A percentile compares a stretch with the other conserved stretches of the same genome.
phyloP scores from a whole-genome alignment of 1,284 basidiomycete species.

The Ganoderma boninense region DNA sequence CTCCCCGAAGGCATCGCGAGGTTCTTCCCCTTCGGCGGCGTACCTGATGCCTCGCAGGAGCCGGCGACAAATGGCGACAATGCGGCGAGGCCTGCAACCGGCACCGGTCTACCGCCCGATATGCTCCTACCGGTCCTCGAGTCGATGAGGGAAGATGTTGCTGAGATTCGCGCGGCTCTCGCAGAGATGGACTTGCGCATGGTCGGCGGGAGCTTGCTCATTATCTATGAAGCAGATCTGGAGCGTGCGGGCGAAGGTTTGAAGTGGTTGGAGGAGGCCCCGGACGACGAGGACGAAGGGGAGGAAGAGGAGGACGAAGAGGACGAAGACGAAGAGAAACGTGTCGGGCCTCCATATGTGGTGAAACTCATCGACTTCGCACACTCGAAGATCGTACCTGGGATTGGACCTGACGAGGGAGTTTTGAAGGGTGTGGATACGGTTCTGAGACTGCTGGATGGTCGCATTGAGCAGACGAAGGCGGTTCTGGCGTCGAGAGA shows the following conservation, averaged over 20 bases:
- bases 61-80: neutral
- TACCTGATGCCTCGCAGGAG: slow-evolving; percentile 19
- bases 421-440: slow-evolving; percentile 79
- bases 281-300: slow-evolving; percentile 46
- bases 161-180: slow-evolving; percentile 65
- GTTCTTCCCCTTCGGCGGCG: slow-evolving; percentile 74
- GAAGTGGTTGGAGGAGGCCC: slow-evolving; percentile 41
- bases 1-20: slow-evolving; percentile 78
- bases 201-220: slow-evolving; percentile 82
- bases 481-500: slow-evolving; percentile 8
- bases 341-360: slow-evolving; percentile 61
- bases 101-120: slow-evolving; percentile 60
- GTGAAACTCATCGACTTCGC: slow-evolving; percentile 95
- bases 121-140: slow-evolving; percentile 70
- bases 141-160: slow-evolving; percentile 62
- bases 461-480: slow-evolving; percentile 49
- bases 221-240: slow-evolving; percentile 85
- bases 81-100: slow-evolving; percentile 11
- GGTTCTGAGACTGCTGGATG: slow-evolving; percentile 65
- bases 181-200: slow-evolving; percentile 76
- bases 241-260: slow-evolving; percentile 52
- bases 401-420: slow-evolving; percentile 82
- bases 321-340: slow-evolving; percentile 43
- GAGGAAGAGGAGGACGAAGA: slow-evolving; percentile 46
- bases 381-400: slow-evolving; percentile 78